Percentiles rank a stretch among this genome's conserved stretches.
Conservation (phyloP, 495 filamentous ascomycete genomes). For the Neurospora tetrasperma region DNA sequence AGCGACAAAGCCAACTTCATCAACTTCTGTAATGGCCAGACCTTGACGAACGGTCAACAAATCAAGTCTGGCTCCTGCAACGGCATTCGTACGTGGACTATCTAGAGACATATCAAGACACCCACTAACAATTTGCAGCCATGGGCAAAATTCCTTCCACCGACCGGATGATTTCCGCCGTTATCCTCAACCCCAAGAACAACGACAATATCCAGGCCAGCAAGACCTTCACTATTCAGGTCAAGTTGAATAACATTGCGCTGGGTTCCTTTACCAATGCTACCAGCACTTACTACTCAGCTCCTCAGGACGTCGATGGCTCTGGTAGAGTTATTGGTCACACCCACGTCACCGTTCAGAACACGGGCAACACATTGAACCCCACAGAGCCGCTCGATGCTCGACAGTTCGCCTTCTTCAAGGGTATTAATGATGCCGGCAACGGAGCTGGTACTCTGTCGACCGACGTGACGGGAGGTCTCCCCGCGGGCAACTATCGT, state of each 20-base stretch:
- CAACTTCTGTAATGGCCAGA: constrained; percentile 58
- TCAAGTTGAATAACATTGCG: constrained; percentile 50
- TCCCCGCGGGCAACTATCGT: constrained; percentile 58
- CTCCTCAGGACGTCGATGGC: constrained; percentile 50
- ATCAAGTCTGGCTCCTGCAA: constrained; percentile 59
- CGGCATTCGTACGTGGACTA: constrained; percentile 49
- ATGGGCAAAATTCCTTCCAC: constrained; percentile 64
- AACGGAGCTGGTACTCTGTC: constrained; percentile 50
- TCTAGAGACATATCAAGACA: not conserved
- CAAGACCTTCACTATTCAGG: constrained; percentile 45
- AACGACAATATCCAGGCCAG: constrained; percentile 36
- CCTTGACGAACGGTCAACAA: constrained; percentile 60
- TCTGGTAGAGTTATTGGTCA: constrained; percentile 54
- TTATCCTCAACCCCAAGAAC: constrained; percentile 46
- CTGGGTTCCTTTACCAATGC: constrained; percentile 60
- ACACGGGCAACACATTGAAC: constrained; percentile 41
- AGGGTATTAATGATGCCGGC: constrained; percentile 64
- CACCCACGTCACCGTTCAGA: constrained; percentile 62
- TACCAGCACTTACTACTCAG: constrained; percentile 53
- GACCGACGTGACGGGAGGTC: constrained; percentile 49
- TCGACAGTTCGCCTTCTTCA: constrained; percentile 59
- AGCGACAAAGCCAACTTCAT: constrained; percentile 54
- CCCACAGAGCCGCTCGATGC: constrained; percentile 45
- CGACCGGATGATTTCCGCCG: constrained; percentile 55
- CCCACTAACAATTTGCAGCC: constrained; percentile 28